phyloP scores from a whole-genome alignment of 2,329 filamentous ascomycete genomes.

The Samsoniella hepiali region DNA sequence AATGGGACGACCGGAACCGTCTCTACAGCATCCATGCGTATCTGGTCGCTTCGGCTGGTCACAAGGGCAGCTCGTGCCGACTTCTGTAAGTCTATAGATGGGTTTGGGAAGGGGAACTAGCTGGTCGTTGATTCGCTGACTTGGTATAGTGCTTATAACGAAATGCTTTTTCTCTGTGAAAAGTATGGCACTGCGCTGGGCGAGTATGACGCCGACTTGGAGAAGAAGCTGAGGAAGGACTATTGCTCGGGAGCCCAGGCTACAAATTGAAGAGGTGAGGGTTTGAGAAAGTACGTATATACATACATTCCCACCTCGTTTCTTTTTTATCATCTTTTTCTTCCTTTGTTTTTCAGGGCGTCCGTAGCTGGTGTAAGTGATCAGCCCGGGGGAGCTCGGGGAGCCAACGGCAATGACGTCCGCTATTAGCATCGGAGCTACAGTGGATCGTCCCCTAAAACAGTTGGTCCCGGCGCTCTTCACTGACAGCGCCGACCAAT shows the following conservation, averaged over 20 bases:
- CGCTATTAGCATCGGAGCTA: neutral
- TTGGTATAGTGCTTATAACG: slow-evolving; percentile 31
- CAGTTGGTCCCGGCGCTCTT: neutral
- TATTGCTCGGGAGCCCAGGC: neutral
- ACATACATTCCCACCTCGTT: no score
- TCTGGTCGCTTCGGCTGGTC: slow-evolving; percentile 24
- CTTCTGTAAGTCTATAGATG: slow-evolving; percentile 23
- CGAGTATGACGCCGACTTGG: neutral
- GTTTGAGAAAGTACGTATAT: no score
- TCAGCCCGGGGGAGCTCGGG: neutral
- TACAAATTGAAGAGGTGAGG: no score
- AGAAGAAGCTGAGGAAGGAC: neutral
- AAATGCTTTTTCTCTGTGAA: slow-evolving; percentile 36
- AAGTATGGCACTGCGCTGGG: slow-evolving; percentile 28
- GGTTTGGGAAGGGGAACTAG: no score
- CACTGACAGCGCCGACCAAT: neutral
- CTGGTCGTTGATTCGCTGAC: neutral
- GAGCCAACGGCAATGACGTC: neutral
- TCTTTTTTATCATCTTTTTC: no score
- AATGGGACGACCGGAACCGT: slow-evolving; percentile 27
- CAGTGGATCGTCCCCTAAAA: neutral
- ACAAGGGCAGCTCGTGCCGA: slow-evolving; percentile 26
- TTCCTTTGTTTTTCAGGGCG: no score
- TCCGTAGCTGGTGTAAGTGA: no score
- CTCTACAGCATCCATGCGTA: slow-evolving; percentile 24